Evolutionary conservation across 2,329 filamentous ascomycete species (phyloP).

Genomic region (Ophiostoma sp.): DNA sequence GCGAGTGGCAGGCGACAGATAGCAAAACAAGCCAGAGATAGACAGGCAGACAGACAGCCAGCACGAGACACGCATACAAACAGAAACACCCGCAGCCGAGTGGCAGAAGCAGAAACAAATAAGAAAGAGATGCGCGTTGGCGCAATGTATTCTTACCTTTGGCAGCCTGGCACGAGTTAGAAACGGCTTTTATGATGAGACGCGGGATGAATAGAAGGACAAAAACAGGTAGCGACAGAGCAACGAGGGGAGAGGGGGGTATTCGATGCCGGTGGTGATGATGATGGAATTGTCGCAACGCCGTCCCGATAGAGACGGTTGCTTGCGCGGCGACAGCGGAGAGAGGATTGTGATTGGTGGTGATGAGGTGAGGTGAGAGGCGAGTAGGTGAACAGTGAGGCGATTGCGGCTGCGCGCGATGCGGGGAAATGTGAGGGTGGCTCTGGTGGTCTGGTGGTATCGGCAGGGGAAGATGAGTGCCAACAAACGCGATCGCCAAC

Average conservation of each 20-base stretch:
- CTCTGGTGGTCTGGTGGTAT: not conserved
- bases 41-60: not conserved
- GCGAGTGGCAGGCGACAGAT: not conserved
- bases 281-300: not conserved
- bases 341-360: not conserved
- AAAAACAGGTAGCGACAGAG: not conserved
- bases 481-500: not conserved
- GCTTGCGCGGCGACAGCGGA: not conserved
- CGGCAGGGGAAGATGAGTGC: not conserved
- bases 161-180: not conserved
- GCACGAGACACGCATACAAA: not conserved
- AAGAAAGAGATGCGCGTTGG: not conserved
- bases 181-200: not conserved
- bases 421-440: constrained; percentile 5
- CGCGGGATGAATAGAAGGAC: not conserved
- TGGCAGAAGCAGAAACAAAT: not conserved
- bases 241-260: not conserved
- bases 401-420: constrained; percentile 7
- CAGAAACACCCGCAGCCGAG: not conserved
- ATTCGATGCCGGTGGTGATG: not conserved
- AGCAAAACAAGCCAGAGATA: not conserved
- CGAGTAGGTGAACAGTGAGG: not conserved
- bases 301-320: not conserved
- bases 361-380: not conserved
- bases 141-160: constrained; percentile 14